A percentile compares a stretch with the other conserved stretches of the same genome.
Conservation (phyloP, 257 asterid species). For the Prunella vulgaris region DNA sequence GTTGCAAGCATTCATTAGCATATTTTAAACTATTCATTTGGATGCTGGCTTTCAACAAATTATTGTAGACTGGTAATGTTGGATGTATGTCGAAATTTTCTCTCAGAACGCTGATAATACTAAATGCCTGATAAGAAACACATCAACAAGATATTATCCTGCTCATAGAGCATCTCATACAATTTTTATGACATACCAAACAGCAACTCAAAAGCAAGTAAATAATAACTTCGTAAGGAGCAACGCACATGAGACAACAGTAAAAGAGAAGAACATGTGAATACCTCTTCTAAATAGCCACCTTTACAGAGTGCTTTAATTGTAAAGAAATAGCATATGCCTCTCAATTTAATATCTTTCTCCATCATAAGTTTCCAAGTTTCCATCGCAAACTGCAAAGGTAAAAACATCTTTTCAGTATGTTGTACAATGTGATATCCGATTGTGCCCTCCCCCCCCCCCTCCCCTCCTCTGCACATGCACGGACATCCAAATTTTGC, state of each 20-base stretch:
- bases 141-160: constrained; percentile 14
- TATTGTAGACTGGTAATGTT: constrained; percentile 55
- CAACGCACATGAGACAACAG: constrained; percentile 8
- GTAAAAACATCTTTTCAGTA: constrained; percentile 10
- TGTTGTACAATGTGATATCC: neutral
- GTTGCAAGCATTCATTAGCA: constrained; percentile 55
- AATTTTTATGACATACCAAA: constrained; percentile 7
- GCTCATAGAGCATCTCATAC: constrained; percentile 14
- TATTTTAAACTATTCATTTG: constrained; percentile 39
- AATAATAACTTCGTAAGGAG: neutral
- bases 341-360: constrained; percentile 46
- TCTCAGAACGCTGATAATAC: constrained; percentile 39
- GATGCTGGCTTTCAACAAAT: constrained; percentile 52
- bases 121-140: constrained; percentile 51
- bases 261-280: neutral
- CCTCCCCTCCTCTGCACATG: neutral
- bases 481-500: constrained; percentile 2
- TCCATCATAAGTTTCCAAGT: constrained; percentile 70
- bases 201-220: neutral
- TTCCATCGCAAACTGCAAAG: constrained; percentile 75
- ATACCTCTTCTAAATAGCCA: constrained; percentile 78
- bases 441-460: neutral
- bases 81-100: constrained; percentile 50
- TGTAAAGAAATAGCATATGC: constrained; percentile 44
- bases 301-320: constrained; percentile 74